Evolutionary conservation across 805 yeast species (phyloP).

Genomic region (Candida montana): DNA sequence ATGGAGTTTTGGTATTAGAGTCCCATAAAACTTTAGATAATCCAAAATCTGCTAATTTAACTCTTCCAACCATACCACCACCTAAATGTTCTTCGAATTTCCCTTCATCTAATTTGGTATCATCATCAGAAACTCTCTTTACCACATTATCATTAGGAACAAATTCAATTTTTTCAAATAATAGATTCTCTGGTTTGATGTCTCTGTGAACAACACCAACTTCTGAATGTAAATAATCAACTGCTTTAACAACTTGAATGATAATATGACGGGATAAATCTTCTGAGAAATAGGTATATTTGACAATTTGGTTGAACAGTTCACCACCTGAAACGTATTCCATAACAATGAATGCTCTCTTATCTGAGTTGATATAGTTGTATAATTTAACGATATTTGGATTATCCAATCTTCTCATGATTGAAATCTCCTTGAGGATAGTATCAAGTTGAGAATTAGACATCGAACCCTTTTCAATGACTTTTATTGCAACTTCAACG

Average conservation of each 20-base stretch:
- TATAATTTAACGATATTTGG: conserved; percentile 60
- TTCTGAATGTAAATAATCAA: conserved; percentile 64
- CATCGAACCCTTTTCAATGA: conserved; percentile 65
- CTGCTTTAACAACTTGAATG: conserved; percentile 56
- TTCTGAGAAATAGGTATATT: conserved; percentile 61
- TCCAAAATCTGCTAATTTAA: conserved; percentile 94
- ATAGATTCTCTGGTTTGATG: conserved; percentile 73
- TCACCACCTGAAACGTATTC: conserved; percentile 79
- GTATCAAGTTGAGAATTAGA: conserved; percentile 58
- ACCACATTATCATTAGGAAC: conserved; percentile 40
- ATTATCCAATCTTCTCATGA: conserved; percentile 62
- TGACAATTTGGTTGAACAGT: conserved; percentile 61
- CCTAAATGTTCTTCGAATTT: conserved; percentile 74
- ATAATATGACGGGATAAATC: conserved; percentile 60
- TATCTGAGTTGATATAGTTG: conserved; percentile 58
- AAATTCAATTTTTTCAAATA: conserved; percentile 55
- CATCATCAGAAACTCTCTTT: conserved; percentile 53
- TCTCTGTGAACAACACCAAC: conserved; percentile 81
- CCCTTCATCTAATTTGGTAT: conserved; percentile 81
- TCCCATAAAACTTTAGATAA: conserved; percentile 80
- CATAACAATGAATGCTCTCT: conserved; percentile 62
- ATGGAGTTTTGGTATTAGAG: conserved; percentile 87
- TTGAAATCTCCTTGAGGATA: conserved; percentile 73
- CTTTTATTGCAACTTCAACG: conserved; percentile 42
- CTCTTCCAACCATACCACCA: conserved; percentile 86